phyloP scores from a whole-genome alignment of 768 basidiomycete species.

The Ramaria sp. region DNA sequence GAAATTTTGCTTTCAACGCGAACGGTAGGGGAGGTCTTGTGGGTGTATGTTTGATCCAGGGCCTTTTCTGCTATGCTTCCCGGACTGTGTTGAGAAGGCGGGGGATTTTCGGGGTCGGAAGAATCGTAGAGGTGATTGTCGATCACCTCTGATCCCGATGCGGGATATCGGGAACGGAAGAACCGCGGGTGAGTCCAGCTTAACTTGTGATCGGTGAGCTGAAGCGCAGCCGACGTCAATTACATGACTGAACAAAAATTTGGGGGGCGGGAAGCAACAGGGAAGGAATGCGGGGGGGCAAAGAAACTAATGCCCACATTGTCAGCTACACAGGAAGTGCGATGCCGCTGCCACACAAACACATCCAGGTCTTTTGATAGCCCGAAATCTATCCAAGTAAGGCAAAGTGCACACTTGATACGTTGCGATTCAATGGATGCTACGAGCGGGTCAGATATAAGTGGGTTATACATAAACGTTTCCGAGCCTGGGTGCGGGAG shows the following conservation, averaged over 20 bases:
- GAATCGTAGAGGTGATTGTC: neutral
- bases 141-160: slow-evolving; percentile 2
- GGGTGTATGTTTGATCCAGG: neutral
- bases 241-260: neutral
- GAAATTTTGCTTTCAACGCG: neutral
- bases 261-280: neutral
- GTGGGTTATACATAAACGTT: neutral
- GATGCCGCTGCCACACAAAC: slow-evolving; percentile 3
- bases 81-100: neutral
- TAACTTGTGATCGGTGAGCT: neutral
- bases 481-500: too few relatives aligned
- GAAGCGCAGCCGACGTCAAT: neutral
- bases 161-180: slow-evolving; percentile 5
- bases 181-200: slow-evolving; percentile 1
- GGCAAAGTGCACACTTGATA: slow-evolving; percentile 7
- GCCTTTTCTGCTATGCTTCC: neutral
- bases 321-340: neutral
- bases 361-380: neutral
- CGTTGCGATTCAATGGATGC: neutral
- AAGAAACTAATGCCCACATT: neutral
- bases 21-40: neutral
- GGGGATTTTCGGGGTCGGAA: slow-evolving; percentile 4
- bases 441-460: slow-evolving; percentile 2
- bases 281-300: neutral
- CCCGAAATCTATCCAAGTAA: slow-evolving; percentile 1